These are phyloP conservation scores for Starmerella apis DNA, from an alignment of 805 yeast species.

Conservation along the genomic window DNA sequence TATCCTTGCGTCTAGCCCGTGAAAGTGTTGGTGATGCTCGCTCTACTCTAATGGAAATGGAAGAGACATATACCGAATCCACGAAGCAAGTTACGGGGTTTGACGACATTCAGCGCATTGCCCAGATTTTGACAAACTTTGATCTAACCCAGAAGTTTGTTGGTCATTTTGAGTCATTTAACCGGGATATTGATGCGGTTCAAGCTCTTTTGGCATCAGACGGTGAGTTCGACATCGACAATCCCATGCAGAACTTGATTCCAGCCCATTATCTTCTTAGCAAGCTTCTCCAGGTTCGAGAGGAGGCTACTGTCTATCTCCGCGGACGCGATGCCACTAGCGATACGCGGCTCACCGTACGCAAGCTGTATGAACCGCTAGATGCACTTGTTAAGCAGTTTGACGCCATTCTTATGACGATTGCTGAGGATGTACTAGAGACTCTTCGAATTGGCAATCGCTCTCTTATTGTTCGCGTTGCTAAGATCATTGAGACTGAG, in stretches of 20 bases:
- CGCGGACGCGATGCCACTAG: conserved; percentile 36
- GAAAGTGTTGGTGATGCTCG: conserved; percentile 34
- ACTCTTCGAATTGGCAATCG: conserved; percentile 57
- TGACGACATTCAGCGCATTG: conserved; percentile 55
- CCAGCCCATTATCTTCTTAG: conserved; percentile 60
- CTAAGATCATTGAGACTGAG: conserved; percentile 72
- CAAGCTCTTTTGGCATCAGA: conserved; percentile 43
- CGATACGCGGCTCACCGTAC: conserved; percentile 60
- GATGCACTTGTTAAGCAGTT: conserved; percentile 45
- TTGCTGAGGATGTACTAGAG: conserved; percentile 64
- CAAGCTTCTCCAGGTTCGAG: conserved; percentile 65
- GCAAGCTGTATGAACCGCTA: conserved; percentile 44
- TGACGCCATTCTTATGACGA: conserved; percentile 49
- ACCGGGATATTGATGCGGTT: conserved; percentile 41
- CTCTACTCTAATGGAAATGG: conserved; percentile 32
- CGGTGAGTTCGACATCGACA: conserved; percentile 37
- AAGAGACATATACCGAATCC: conserved; percentile 45
- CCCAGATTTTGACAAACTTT: conserved; percentile 61
- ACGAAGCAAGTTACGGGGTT: conserved; percentile 53
- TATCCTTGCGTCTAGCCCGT: conserved; percentile 34
- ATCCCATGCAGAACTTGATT: conserved; percentile 45
- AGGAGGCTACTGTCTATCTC: conserved; percentile 40
- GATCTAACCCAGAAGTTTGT: conserved; percentile 57
- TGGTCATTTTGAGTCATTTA: conserved; percentile 49
- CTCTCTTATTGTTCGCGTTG: conserved; percentile 56